Evolutionary conservation across 2,329 filamentous ascomycete genomes (phyloP), one percentile per base, ranked within the genome.

Genomic region (Ciborinia camelliae): DNA sequence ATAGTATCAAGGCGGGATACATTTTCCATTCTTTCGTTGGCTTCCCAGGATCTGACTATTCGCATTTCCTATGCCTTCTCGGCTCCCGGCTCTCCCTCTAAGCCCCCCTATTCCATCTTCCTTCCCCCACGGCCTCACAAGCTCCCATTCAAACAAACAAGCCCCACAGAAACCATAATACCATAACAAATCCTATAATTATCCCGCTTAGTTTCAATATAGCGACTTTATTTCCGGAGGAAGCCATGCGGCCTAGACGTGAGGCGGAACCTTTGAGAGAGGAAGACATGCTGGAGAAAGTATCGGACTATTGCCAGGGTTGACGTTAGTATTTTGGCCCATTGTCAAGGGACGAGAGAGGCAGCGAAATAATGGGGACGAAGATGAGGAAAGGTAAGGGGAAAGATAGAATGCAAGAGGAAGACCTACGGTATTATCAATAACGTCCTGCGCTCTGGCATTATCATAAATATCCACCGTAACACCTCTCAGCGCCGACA

Each of bases 391-490:
- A 7, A n/a, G 10, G n/a, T 35, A 10, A 48, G n/a, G 5, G 39
- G 30, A 62, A 37, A 3, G 23, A 15, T 32, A 60, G 59, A 48
- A 23, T 26, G 41, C 12, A 47, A 20, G 4, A 28, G 48, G 23
- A 28, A 52, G 5, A 79, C 86, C 65, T 83, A 96, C 91, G 47
- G 91, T 94, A 74, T 86, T 88, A 78, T 99, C 92, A 71, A 99
- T 90, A 68, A 96, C 86, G 70, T 90, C 86, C 73, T 98, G 94
- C 72, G 91, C 86, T 65, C 92, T 87, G 58, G 95, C 95, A 76
- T 95, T 92, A 79, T 98, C 93, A 83, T 98, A 97, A 74, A 99
- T 99, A 80, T 99, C 92, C 70, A 98, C 87, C 50, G 95, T 99
- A 59, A 99, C 92, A 77, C 90, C 91, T 74, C 94, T 92, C 68